A percentile compares a stretch with the other conserved stretches of the same genome.
Evolutionary conservation across 352 stramenopile species (phyloP).

Genomic region (Pythium guiyangense): DNA sequence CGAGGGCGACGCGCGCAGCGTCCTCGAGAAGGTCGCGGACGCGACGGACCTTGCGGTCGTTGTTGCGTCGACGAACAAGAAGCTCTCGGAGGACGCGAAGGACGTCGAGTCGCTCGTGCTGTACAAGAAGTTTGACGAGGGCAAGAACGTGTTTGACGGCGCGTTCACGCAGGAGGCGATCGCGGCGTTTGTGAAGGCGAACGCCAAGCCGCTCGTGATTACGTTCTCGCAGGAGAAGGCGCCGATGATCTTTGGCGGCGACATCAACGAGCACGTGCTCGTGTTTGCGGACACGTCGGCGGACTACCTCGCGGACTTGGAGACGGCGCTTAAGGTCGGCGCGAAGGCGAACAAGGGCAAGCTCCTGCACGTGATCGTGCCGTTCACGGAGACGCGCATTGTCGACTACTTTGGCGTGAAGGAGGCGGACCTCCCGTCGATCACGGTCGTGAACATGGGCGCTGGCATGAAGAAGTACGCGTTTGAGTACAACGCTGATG

Average conservation of each 20-base stretch:
- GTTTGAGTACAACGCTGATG: constrained; percentile 67
- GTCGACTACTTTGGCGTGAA: constrained; percentile 93
- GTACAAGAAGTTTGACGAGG: constrained; percentile 88
- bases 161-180: constrained; percentile 66
- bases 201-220: constrained; percentile 88
- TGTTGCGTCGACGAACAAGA: constrained; percentile 63
- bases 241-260: constrained; percentile 87
- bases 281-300: constrained; percentile 76
- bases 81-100: constrained; percentile 50
- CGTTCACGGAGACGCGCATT: constrained; percentile 84
- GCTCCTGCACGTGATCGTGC: constrained; percentile 88
- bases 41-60: constrained; percentile 71
- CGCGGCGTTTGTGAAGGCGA: constrained; percentile 62
- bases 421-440: constrained; percentile 76
- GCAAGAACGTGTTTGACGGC: constrained; percentile 73
- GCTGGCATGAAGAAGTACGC: constrained; percentile 92
- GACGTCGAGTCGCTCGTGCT: constrained; percentile 67
- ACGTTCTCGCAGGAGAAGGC: constrained; percentile 89
- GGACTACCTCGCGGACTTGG: constrained; percentile 57
- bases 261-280: constrained; percentile 85
- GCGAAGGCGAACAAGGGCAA: constrained; percentile 85
- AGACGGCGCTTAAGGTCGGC: constrained; percentile 52
- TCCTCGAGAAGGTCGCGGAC: constrained; percentile 76
- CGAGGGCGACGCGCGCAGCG: constrained; percentile 56
- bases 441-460: constrained; percentile 90